These are phyloP conservation scores for Panicum virgatum DNA, from an alignment of 202 grass and related monocot species.

Conservation along the genomic window DNA sequence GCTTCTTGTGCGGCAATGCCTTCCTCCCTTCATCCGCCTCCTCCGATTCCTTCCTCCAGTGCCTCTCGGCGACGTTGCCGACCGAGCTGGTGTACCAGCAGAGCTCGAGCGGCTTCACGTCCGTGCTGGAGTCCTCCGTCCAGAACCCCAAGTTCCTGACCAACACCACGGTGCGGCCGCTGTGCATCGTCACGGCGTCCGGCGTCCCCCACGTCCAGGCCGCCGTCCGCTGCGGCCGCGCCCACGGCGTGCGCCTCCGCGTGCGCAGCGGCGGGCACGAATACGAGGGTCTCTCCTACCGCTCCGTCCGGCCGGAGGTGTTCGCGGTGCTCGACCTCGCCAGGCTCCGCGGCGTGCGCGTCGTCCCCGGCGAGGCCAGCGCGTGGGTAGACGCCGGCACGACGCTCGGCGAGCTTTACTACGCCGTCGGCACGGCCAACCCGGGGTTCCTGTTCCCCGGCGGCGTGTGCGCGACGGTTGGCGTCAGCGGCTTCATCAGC, in stretches of 20 bases:
- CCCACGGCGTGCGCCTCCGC: conserved; percentile 29
- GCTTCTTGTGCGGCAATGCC: not conserved
- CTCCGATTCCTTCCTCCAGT: conserved; percentile 42
- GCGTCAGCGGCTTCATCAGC: conserved; percentile 54
- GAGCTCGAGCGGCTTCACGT: conserved; percentile 25
- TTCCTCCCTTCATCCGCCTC: conserved; percentile 10
- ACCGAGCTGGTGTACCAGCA: conserved; percentile 37
- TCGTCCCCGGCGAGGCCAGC: not conserved
- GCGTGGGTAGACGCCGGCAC: conserved; percentile 59
- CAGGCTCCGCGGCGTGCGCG: conserved; percentile 13
- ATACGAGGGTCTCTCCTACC: conserved; percentile 60
- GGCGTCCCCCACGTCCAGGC: conserved; percentile 43
- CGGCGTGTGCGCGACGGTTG: conserved; percentile 45
- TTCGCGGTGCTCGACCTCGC: conserved; percentile 50
- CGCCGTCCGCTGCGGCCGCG: conserved; percentile 46
- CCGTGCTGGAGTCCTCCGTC: conserved; percentile 41
- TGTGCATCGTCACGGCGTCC: conserved; percentile 39
- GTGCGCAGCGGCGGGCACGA: conserved; percentile 69
- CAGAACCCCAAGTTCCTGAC: conserved; percentile 44
- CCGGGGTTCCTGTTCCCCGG: conserved; percentile 45
- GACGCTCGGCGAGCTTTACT: conserved; percentile 62
- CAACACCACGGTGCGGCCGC: conserved; percentile 21
- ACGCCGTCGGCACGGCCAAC: conserved; percentile 35
- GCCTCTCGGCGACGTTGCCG: conserved; percentile 18
- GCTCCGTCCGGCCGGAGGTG: conserved; percentile 20